Base-by-base conservation (phyloP, 352 stramenopile species). In the Globisporangium cederbergense region DNA sequence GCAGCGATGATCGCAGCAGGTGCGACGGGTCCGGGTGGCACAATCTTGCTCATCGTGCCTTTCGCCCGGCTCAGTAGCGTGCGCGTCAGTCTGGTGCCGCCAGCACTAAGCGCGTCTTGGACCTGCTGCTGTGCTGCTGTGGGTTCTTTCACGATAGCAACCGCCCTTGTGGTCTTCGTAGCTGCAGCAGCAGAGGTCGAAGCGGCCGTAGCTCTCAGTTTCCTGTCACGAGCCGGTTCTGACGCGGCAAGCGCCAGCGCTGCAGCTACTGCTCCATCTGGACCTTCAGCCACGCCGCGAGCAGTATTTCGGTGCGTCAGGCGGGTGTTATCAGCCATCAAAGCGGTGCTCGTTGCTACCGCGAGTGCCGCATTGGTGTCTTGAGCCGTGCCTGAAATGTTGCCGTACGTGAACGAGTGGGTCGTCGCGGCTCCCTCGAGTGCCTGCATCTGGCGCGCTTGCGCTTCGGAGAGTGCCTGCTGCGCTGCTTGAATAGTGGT, bases 1-100 rank as follows among this genome's bases (percentile, higher is more conserved):
- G 57, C 57, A 53, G 57, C 43, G 25, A 54, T 42, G 22, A 62
- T 54, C 40, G 57, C 57, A 16, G 57, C 57, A 30, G 57, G 57
- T 6, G 53, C 43, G 14, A 16, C 7, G 30, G 32, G 46, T 1
- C 18, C 16, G 1, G 57, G 43, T 22, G 42, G 43, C n/a, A 18
- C 30, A 8, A 32, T 20, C 51, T 43, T 58, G 51, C 5, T 57
- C 50, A 28, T 16, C 28, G 14, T 16, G 25, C 40, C 40, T 25
- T 45, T 54, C 28, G 57, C 16, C 2, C n/a, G 57, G 36, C 40
- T 54, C 57, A 62, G 32, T 9, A 45, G 28, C 18, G 57, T 45
- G 57, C 57, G 57, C 18, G 57, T 54, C 18, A 62, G 43, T 45
- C 42, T 43, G 8, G 57, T 40, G 18, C 42, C 18, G 4, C 42